A percentile compares a stretch with the other conserved stretches of the same genome.
phyloP scores from a whole-genome alignment of 768 basidiomycete genomes.

The Hortiboletus campestris region DNA sequence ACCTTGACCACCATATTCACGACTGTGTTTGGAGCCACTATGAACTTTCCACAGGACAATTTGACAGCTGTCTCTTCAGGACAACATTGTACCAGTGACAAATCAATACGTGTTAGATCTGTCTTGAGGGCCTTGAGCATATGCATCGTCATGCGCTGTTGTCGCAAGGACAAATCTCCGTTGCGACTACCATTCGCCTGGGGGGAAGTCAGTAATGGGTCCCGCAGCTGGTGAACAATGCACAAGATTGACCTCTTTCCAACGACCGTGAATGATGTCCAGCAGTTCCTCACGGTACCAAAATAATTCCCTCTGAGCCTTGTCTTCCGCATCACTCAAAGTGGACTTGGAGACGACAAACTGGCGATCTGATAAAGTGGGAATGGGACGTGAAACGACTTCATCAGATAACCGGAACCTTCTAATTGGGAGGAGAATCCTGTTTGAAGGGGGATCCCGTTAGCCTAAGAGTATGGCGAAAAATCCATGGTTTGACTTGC shows the following conservation, averaged over 20 bases:
- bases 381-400: conserved; percentile 65
- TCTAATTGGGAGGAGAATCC: conserved; percentile 68
- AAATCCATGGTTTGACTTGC: conserved; percentile 38
- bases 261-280: conserved; percentile 61
- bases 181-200: conserved; percentile 78
- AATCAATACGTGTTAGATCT: conserved; percentile 58
- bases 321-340: conserved; percentile 57
- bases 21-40: conserved; percentile 59
- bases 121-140: conserved; percentile 79
- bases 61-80: conserved; percentile 16
- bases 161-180: conserved; percentile 75
- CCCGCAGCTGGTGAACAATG: neutral
- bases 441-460: conserved; percentile 25
- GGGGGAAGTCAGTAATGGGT: conserved; percentile 1
- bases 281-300: conserved; percentile 95
- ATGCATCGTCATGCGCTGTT: conserved; percentile 69
- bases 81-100: conserved; percentile 46
- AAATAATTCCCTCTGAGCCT: conserved; percentile 75
- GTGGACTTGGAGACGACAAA: conserved; percentile 82
- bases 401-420: conserved; percentile 63
- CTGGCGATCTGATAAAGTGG: conserved; percentile 83
- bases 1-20: conserved; percentile 56
- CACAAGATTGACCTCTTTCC: conserved; percentile 71
- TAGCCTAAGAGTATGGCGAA: conserved; percentile 1
- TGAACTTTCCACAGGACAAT: conserved; percentile 39